Base-by-base conservation (phyloP, 768 basidiomycete genomes). In the Phallus indusiatus region DNA sequence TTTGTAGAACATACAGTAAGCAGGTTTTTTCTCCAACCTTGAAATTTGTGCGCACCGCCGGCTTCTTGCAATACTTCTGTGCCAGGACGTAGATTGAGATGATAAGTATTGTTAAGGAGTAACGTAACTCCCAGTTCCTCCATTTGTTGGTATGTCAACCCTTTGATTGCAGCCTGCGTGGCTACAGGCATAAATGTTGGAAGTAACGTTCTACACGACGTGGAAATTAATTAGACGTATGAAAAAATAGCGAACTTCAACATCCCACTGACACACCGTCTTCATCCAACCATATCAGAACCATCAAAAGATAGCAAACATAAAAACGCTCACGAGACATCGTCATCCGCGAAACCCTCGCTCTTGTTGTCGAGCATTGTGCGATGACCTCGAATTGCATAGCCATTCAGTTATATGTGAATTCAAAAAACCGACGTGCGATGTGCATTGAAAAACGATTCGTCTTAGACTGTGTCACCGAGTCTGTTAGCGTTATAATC, bases 111-210 rank as follows among this genome's bases (percentile, higher is more conserved):
- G 69, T 94, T 94, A 54, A 94, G 75, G 42, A 93, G 87, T 58
- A 94, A 77, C 0, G 87, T 88, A 49, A 93, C 78, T 1, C 90
- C 90, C 1, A 93, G 77, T 2, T 84, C 76, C 68, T 93, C 88
- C 42, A 88, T 83, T 71, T 94, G 89, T 60, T 89, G 86, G 18
- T 89, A 72, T 5, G 90, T 91, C n/a, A 94, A 73, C 3, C 91
- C 90, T 71, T 95, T 95, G 67, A 94, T 90, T 6, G 91, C 88
- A 17, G 87, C 90, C 68, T 94, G 92, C 4, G 92, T 94, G 2
- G 90, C 91, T 9, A 94, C 90, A 2, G 91, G 92, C 92, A 94
- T 94, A 66, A 94, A 94, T 0, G 91, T 90, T 1, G 91, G 91
- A 18, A 93, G 74, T 77, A 86, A 82, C 1, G 90, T 93, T 42